These are phyloP conservation scores for Colletotrichum neosansevieriae DNA, from an alignment of 2,329 filamentous ascomycete species.

Conservation along the genomic window DNA sequence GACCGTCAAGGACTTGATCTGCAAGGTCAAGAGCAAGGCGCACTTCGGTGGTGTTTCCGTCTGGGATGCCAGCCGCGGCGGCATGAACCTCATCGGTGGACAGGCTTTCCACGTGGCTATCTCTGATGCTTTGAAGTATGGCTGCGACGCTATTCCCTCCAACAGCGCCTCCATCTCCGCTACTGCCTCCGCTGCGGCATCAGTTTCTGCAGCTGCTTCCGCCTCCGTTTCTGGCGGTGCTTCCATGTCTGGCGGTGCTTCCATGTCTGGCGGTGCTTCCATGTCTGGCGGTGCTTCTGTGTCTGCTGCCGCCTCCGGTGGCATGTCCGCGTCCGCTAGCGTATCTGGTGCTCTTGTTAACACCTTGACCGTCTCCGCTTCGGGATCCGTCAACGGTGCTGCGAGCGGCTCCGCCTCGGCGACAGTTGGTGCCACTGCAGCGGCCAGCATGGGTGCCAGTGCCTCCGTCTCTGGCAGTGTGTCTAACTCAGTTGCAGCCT, in stretches of 20 bases:
- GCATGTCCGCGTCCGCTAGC: background rate
- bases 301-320: conserved; percentile 5
- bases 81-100: conserved; percentile 47
- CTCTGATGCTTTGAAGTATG: conserved; percentile 53
- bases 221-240: conserved; percentile 13
- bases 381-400: background rate
- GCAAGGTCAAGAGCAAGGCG: conserved; percentile 50
- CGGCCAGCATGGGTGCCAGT: too few species aligned
- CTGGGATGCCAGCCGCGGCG: conserved; percentile 57
- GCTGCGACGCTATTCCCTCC: conserved; percentile 48
- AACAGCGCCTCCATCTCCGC: conserved; percentile 42
- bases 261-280: conserved; percentile 25
- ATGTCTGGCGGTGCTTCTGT: background rate
- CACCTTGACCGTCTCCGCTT: conserved; percentile 1
- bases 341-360: background rate
- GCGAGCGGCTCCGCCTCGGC: too few species aligned
- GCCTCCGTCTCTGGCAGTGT: too few species aligned
- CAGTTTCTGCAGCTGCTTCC: too few species aligned
- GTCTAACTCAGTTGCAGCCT: background rate
- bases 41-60: conserved; percentile 61
- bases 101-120: conserved; percentile 54
- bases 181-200: conserved; percentile 20
- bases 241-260: conserved; percentile 2
- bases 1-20: conserved; percentile 53
- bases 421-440: too few species aligned